Evolutionary conservation across 2,329 filamentous ascomycete genomes (phyloP), one percentile per base, ranked within the genome.

Genomic region (Stagonosporopsis chrysanthemi): DNA sequence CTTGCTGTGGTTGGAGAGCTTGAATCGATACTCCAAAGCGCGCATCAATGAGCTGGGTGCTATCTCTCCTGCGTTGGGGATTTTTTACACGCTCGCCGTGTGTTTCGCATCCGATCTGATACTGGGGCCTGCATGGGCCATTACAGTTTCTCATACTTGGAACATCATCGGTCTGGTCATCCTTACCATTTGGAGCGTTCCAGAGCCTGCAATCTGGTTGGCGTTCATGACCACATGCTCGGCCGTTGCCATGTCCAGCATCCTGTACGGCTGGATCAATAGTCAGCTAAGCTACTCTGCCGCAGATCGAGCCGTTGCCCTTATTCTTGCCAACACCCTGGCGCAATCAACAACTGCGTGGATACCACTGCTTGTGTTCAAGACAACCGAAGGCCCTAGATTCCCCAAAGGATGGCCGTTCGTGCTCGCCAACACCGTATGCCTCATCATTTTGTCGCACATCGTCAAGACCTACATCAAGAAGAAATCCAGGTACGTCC

Each of bases 201-300:
- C 84, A 0, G 83, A 86, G 55, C 65, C 78, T 0, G 81, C 83
- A 0, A 75, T 80, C 15, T 86, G 83, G 82, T 84, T 84, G 49
- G 82, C 82, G 0, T 84, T 83, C 60, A 72, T 76, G 49, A 83
- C 80, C 0, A 81, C 78, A 0, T 85, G 82, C 63, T 78, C 78
- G 0, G 75, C 82, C 0, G 77, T 80, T 5, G 79, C 83, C 0
- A 80, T 86, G 73, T 84, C 83, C 0, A 83, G 81, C 44, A 81
- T 85, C 3, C 71, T 86, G 6, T 81, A 85, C 51, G 83, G 83
- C 3, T 86, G 83, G 82, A 79, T 84, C 3, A 86, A 86, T 57
- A 81, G 76, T 11, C 75, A 80, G 31, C 69, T 85, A 2, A 77
- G 78, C 22, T 74, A 78, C 17, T 79, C 79, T 1, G 78, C 79